Evolutionary conservation across 2,329 filamentous ascomycete genomes (phyloP).

Genomic region (Talaromyces sp.): DNA sequence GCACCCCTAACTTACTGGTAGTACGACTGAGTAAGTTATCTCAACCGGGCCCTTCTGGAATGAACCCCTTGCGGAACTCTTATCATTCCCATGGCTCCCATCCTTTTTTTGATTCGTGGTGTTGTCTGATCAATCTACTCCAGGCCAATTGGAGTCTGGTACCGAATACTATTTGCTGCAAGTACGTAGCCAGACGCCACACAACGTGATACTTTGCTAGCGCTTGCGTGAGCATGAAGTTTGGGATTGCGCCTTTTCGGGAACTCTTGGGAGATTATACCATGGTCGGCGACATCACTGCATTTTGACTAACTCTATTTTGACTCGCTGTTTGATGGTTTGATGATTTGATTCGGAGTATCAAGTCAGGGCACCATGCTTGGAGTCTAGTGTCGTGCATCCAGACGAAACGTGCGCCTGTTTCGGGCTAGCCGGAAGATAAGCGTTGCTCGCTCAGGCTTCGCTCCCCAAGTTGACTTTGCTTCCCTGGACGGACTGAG

Average conservation of each 20-base stretch:
- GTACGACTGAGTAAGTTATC: too few relatives aligned
- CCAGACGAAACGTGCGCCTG: background rate
- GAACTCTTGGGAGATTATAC: background rate
- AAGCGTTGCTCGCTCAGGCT: background rate
- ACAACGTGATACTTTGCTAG: background rate
- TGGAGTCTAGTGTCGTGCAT: background rate
- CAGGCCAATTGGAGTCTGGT: background rate
- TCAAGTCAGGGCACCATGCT: too few relatives aligned
- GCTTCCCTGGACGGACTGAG: background rate
- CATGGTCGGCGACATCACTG: background rate
- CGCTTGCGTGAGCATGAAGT: background rate
- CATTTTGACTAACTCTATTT: too few relatives aligned
- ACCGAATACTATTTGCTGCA: background rate
- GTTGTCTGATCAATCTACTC: background rate
- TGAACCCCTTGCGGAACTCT: too few relatives aligned
- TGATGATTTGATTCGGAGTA: too few relatives aligned
- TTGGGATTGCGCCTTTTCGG: background rate
- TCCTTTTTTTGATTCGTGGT: background rate
- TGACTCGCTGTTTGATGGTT: too few relatives aligned
- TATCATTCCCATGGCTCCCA: background rate
- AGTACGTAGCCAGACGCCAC: background rate
- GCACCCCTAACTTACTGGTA: too few relatives aligned
- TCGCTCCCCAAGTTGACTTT: background rate
- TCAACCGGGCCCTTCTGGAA: too few relatives aligned
- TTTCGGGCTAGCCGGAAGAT: background rate